Conservation (phyloP, 345 rosid genomes). For the Citrus medica region DNA sequence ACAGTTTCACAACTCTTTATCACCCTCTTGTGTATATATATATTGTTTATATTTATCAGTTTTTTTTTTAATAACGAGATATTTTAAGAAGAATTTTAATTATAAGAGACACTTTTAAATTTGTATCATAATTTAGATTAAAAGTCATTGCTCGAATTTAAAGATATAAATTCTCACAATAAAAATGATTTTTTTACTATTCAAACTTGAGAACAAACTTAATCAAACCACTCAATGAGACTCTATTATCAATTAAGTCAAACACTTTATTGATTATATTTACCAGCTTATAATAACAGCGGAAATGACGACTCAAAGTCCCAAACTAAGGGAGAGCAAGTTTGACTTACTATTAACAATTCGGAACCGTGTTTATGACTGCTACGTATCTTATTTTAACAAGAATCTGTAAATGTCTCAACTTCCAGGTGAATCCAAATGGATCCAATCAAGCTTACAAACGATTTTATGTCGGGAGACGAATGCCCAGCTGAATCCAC, state of each 20-base stretch:
- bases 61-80: too few relatives aligned
- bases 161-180: accelerated
- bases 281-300: neutral
- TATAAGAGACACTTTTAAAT: too few relatives aligned
- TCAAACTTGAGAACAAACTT: accelerated
- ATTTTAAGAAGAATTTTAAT: too few relatives aligned
- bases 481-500: too few relatives aligned
- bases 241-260: accelerated
- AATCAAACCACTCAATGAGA: accelerated
- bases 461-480: neutral
- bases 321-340: neutral
- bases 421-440: neutral
- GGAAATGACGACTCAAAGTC: conserved; percentile 1
- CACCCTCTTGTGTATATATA: neutral
- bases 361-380: neutral
- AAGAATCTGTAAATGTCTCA: neutral
- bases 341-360: neutral
- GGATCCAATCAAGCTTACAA: neutral
- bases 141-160: accelerated
- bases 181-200: accelerated
- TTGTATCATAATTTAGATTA: too few relatives aligned
- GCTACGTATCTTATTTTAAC: neutral
- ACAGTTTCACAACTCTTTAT: neutral
- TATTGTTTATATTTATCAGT: neutral
- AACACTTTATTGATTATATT: neutral